Evolutionary conservation across 1,284 basidiomycete genomes (phyloP), one percentile per base, ranked within the genome.

Genomic region (Malassezia caprae): DNA sequence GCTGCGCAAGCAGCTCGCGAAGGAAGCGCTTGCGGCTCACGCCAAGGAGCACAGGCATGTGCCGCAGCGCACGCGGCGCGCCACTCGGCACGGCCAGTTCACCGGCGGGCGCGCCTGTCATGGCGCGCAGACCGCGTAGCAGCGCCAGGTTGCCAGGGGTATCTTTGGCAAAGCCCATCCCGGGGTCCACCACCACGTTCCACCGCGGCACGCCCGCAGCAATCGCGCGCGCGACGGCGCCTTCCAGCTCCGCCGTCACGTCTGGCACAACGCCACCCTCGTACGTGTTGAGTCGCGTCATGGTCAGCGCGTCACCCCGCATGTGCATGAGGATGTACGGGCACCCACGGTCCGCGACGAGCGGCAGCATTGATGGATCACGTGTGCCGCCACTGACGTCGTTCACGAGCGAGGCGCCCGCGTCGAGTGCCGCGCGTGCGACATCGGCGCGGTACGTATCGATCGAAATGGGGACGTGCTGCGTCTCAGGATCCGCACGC

Each of bases 271-370:
- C 82, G 0, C 82, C 78, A 67, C 87, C 87, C 66, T 86, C 81
- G 63, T 81, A 78, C 0, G 82, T 79, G 0, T 84, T 67, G 28
- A 75, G 47, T 1, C 43, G 51, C 5, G 67, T 71, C 79, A 81
- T 81, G 2, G 75, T 78, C 24, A 65, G 67, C 7, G 77, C 86
- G 56, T 89, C 85, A 0, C 88, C 82, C 8, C 91, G 80, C 6
- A 88, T 90, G 76, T 98, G 94, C 93, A 96, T 96, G 48, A 96
- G 77, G 8, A 98, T 78, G 51, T 91, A 85, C 1, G 81, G 81
- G 1, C 77, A 77, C n/a, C 75, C 76, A 7, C 82, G 77, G 30
- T 81, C 77, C 6, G 55, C 49, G 17, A 58, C 32, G 17, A 84
- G 76, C 4, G 75, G 63, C 21, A 87, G 81, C 85, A 96, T 90